phyloP scores from a whole-genome alignment of 179 eudicot species.

The Silene coronaria region DNA sequence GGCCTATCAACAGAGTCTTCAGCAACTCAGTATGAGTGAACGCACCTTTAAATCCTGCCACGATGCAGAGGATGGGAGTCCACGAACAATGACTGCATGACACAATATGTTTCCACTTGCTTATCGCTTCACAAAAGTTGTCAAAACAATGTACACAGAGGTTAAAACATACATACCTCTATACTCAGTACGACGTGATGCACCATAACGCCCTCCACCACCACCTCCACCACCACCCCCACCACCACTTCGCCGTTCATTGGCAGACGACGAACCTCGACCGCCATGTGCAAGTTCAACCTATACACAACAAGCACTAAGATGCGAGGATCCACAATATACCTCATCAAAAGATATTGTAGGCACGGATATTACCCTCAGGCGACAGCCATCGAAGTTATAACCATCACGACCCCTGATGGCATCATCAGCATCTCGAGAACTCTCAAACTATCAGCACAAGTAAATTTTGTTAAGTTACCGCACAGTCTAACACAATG shows the following conservation, averaged over 20 bases:
- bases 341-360: background rate
- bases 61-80: constrained; percentile 96
- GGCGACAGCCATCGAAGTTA: constrained; percentile 87
- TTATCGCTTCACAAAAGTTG: background rate
- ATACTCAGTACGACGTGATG: constrained; percentile 75
- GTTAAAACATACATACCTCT: constrained; percentile 46
- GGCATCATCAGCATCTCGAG: constrained; percentile 98
- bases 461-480: background rate
- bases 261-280: constrained; percentile 68
- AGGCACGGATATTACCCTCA: constrained; percentile 54
- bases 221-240: background rate
- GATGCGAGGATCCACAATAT: constrained; percentile 9
- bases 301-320: constrained; percentile 32
- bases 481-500: background rate
- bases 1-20: background rate
- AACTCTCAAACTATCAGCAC: constrained; percentile 62
- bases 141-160: background rate
- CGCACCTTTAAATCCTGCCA: constrained; percentile 99
- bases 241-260: constrained; percentile 71
- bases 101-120: background rate
- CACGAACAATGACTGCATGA: constrained; percentile 73
- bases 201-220: constrained; percentile 46
- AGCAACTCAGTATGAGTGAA: background rate
- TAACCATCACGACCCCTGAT: constrained; percentile 98
- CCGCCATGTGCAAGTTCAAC: constrained; percentile 99